Percentiles rank a stretch among this genome's conserved stretches.
phyloP scores from a whole-genome alignment of 441 rosid genomes.

The Gossypium gossypioides region DNA sequence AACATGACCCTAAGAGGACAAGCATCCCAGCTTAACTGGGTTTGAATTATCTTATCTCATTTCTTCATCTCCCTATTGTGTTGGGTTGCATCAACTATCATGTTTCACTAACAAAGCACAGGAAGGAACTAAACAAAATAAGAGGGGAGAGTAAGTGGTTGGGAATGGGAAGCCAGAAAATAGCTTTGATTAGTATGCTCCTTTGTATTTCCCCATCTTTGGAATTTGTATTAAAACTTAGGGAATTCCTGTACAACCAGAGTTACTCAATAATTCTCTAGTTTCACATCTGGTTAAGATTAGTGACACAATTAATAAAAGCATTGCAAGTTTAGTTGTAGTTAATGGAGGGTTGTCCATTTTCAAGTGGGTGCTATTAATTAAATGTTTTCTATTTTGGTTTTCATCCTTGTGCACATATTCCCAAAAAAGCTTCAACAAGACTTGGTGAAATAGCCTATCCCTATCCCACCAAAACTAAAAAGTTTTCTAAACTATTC shows the following conservation, averaged over 20 bases:
- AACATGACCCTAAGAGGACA: slow-evolving; percentile 40
- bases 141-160: not conserved
- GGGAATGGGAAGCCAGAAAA: not conserved
- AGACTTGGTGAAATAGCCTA: not conserved
- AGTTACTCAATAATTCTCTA: not conserved
- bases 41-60: not conserved
- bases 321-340: not conserved
- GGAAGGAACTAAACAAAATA: not conserved
- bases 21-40: not conserved
- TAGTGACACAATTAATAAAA: not conserved
- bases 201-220: not conserved
- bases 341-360: not conserved
- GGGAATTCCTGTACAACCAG: not conserved
- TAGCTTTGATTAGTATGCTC: too few relatives aligned
- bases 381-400: not conserved
- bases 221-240: not conserved
- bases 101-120: not conserved
- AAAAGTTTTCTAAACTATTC: not conserved
- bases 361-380: not conserved
- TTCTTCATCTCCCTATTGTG: not conserved
- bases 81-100: slow-evolving; percentile 3
- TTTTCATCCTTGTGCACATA: not conserved
- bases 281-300: not conserved
- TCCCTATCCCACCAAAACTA: not conserved
- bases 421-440: too few relatives aligned